Conservation (phyloP, 225 moss, liverwort and hornwort species). For the Thuidium tamariscinum region DNA sequence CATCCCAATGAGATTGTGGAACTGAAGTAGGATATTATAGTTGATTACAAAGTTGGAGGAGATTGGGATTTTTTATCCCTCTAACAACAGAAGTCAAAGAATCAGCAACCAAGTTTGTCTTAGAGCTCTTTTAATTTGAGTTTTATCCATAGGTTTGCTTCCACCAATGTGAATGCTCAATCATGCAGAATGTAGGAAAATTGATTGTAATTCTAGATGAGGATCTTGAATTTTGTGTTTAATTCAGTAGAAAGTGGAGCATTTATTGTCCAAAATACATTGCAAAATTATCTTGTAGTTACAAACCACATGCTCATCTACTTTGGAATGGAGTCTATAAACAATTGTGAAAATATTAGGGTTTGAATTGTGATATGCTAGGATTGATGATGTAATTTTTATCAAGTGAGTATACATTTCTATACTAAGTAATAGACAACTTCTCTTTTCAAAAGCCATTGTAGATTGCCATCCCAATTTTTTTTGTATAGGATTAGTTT, state of each 20-base stretch:
- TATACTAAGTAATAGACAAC: not conserved
- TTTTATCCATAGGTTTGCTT: fast-evolving
- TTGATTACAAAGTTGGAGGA: not conserved
- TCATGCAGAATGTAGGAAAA: too few relatives aligned
- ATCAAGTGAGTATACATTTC: not conserved
- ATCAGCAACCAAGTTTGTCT: fast-evolving
- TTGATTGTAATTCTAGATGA: fast-evolving
- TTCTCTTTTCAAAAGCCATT: not conserved
- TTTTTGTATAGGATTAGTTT: not conserved
- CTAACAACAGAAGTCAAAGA: too few relatives aligned
- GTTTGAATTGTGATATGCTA: fast-evolving
- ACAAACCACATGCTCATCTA: fast-evolving
- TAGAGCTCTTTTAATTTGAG: not conserved
- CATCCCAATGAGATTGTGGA: not conserved
- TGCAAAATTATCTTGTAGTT: not conserved
- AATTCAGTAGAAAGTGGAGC: fast-evolving
- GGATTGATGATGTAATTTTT: not conserved
- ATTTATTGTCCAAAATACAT: fast-evolving
- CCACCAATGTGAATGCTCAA: fast-evolving
- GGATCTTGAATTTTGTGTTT: not conserved
- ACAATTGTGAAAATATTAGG: fast-evolving
- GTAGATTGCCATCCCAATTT: not conserved
- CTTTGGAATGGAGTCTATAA: fast-evolving
- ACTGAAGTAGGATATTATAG: not conserved
- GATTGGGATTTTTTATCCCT: fast-evolving